Percentiles rank a stretch among this genome's conserved stretches.
Evolutionary conservation across 441 rosid genomes (phyloP).

Genomic region (Bruguiera hainesii): DNA sequence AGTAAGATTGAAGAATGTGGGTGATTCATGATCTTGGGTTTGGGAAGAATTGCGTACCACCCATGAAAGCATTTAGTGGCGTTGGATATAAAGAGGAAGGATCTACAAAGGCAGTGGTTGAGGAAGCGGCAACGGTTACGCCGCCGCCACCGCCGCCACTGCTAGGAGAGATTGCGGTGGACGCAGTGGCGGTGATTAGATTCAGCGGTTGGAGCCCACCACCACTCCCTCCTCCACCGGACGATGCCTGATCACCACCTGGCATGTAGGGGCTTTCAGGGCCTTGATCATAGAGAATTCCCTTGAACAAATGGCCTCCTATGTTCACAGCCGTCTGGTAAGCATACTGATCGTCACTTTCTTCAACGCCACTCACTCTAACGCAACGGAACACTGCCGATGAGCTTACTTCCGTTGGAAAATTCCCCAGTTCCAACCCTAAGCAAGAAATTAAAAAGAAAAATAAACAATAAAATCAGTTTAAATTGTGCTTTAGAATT

Average conservation of each 20-base stretch:
- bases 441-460: conserved; percentile 10
- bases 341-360: conserved; percentile 66
- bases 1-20: conserved; percentile 10
- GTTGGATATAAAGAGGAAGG: conserved; percentile 58
- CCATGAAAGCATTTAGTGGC: conserved; percentile 61
- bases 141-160: conserved; percentile 26
- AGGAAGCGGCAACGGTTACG: conserved; percentile 25
- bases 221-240: conserved; percentile 39
- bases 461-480: not conserved
- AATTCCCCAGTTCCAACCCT: conserved; percentile 82
- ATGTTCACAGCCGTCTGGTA: conserved; percentile 85
- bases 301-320: conserved; percentile 82
- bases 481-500: not conserved
- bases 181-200: conserved; percentile 34
- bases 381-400: conserved; percentile 76
- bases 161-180: conserved; percentile 32
- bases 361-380: conserved; percentile 62
- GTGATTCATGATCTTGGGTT: conserved; percentile 47
- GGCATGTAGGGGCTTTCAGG: conserved; percentile 45
- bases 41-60: conserved; percentile 86
- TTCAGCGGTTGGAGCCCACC: conserved; percentile 38
- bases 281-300: conserved; percentile 89
- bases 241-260: conserved; percentile 31
- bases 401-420: conserved; percentile 66
- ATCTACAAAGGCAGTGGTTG: conserved; percentile 46